Conservation (phyloP, 495 filamentous ascomycete species). For the Pyronema domesticum region DNA sequence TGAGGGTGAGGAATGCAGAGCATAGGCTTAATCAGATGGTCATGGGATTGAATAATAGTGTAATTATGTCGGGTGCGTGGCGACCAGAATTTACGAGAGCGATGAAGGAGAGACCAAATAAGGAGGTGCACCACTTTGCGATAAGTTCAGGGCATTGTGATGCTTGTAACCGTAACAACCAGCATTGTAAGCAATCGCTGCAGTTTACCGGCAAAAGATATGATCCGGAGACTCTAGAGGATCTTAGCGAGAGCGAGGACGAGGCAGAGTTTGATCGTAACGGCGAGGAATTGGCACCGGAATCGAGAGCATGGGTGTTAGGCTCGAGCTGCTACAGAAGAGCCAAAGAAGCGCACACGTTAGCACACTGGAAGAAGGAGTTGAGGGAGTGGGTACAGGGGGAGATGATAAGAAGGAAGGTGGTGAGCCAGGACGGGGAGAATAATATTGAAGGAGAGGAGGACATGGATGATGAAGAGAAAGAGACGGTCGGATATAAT, state of each 20-base stretch:
- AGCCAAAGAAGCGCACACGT: conserved; percentile 8
- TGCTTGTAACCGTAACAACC: conserved; percentile 11
- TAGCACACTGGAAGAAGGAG: conserved; percentile 19
- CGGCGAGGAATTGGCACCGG: not conserved
- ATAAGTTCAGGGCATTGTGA: conserved; percentile 1
- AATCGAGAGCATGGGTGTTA: conserved; percentile 4
- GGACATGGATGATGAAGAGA: conserved; percentile 5
- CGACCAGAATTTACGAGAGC: conserved; percentile 9
- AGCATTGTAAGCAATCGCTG: conserved; percentile 7
- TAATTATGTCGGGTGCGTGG: conserved; percentile 13
- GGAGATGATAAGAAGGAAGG: not conserved
- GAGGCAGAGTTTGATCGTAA: not conserved
- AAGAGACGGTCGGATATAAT: conserved; percentile 3
- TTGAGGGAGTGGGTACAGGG: conserved; percentile 8
- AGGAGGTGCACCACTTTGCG: not conserved
- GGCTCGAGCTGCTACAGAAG: conserved; percentile 9
- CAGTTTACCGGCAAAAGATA: conserved; percentile 10
- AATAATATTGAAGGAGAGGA: conserved; percentile 8
- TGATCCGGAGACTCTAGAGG: conserved; percentile 7
- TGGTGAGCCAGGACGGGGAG: conserved; percentile 4
- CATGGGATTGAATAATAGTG: conserved; percentile 7
- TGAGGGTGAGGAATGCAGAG: conserved; percentile 7
- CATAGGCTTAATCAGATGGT: conserved; percentile 7
- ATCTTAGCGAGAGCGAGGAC: conserved; percentile 8
- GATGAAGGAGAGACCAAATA: conserved; percentile 10